phyloP scores from a whole-genome alignment of 495 filamentous ascomycete genomes.

The Daldinia vernicosa region DNA sequence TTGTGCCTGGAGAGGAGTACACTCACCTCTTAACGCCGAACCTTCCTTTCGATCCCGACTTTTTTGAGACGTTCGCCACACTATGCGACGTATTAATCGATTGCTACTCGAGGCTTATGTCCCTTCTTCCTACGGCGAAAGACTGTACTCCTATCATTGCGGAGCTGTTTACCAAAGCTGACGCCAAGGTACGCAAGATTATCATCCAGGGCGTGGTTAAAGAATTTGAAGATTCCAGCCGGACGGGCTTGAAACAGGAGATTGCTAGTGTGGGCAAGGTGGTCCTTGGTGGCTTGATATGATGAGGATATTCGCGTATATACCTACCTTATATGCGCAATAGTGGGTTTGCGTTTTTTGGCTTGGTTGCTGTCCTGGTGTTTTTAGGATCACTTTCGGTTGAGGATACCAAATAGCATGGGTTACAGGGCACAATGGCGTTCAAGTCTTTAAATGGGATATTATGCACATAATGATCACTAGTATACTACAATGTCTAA shows the following conservation, averaged over 20 bases:
- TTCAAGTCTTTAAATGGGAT: conserved; percentile 15
- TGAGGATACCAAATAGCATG: conserved; percentile 39
- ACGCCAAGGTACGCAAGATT: conserved; percentile 83
- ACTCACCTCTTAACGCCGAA: conserved; percentile 86
- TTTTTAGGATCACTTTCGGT: conserved; percentile 31
- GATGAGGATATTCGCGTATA: conserved; percentile 37
- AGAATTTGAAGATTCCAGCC: conserved; percentile 90
- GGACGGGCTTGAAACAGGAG: conserved; percentile 78
- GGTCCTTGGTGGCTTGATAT: conserved; percentile 89
- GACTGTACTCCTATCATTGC: conserved; percentile 70
- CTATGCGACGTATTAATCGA: conserved; percentile 96
- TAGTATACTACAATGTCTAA: conserved; percentile 7
- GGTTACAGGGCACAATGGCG: conserved; percentile 28
- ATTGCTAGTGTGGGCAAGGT: conserved; percentile 85
- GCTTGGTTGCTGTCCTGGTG: conserved; percentile 19
- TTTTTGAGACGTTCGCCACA: conserved; percentile 96
- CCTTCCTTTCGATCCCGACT: conserved; percentile 97
- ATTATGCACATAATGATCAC: conserved; percentile 30
- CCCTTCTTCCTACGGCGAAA: conserved; percentile 70
- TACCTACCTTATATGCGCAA: conserved; percentile 11
- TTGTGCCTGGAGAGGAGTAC: conserved; percentile 80
- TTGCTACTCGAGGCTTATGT: conserved; percentile 81
- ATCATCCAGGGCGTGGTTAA: conserved; percentile 84
- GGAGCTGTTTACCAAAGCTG: conserved; percentile 90
- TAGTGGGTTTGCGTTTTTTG: conserved; percentile 17